phyloP scores from a whole-genome alignment of 2,329 filamentous ascomycete species.

The Pseudogymnoascus sp. region DNA sequence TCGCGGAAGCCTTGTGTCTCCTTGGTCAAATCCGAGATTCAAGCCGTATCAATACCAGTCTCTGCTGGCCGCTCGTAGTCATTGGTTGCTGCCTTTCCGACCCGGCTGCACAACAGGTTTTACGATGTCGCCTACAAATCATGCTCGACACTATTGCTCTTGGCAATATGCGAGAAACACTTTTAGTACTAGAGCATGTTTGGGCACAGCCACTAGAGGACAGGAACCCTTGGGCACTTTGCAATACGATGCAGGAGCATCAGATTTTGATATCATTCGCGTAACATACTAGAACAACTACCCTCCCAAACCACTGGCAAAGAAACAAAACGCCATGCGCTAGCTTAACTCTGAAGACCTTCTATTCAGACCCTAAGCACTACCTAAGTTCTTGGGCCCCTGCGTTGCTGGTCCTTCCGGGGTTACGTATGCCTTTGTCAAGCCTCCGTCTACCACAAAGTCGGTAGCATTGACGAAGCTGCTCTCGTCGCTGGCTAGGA shows the following conservation, averaged over 20 bases:
- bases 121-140: slow-evolving; percentile 28
- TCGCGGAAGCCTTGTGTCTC: slow-evolving; percentile 25
- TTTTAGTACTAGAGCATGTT: slow-evolving; percentile 34
- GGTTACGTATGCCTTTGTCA: slow-evolving; percentile 85
- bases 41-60: slow-evolving; percentile 32
- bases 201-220: slow-evolving; percentile 31
- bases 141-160: slow-evolving; percentile 34
- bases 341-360: neutral
- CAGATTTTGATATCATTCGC: slow-evolving; percentile 43
- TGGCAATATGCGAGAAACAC: slow-evolving; percentile 37
- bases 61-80: slow-evolving; percentile 33
- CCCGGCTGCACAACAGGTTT: slow-evolving; percentile 28
- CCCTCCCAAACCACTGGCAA: neutral
- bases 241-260: slow-evolving; percentile 36
- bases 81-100: slow-evolving; percentile 31
- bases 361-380: slow-evolving; percentile 24
- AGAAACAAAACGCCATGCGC: neutral
- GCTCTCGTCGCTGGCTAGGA: slow-evolving; percentile 65
- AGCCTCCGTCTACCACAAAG: slow-evolving; percentile 90
- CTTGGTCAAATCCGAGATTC: slow-evolving; percentile 28
- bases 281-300: slow-evolving; percentile 20
- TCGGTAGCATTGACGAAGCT: slow-evolving; percentile 70
- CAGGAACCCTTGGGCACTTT: slow-evolving; percentile 36
- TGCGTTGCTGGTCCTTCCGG: slow-evolving; percentile 49
- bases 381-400: slow-evolving; percentile 39